Evolutionary conservation across 2,329 filamentous ascomycete genomes (phyloP), one percentile per base, ranked within the genome.

Genomic region (Paecilomyces niveus): DNA sequence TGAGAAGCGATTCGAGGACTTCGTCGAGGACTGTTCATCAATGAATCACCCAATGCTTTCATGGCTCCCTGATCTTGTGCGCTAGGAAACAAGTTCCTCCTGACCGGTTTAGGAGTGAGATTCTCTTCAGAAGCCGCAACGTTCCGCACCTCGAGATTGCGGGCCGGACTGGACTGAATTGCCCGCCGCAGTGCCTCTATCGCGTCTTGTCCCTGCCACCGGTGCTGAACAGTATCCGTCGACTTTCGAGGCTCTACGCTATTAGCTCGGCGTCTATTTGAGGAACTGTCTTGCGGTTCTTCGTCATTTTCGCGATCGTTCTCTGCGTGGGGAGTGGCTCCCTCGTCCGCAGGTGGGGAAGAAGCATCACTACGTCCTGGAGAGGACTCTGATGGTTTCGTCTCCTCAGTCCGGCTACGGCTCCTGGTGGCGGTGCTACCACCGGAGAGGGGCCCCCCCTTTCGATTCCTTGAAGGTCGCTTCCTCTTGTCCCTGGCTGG

Each of bases 161-260:
- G 77, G 24, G 78, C 80, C 13, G 85, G 85, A 63, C 85, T 87
- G 4, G 85, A 87, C 64, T 85, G 83, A 31, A 86, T 82, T 52
- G 82, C 83, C 59, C 81, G 78, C 59, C 76, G 74, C 51, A 83
- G 71, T 8, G 79, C 79, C 55, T 79, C 78, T 49, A 76, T 69
- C 10, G 74, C 72, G 61, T 75, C 68, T 33, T 74, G 66, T 49
- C 75, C 70, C 54, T 73, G 64, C 72, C 72, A 74, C 56, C 68
- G 69, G 54, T 61, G 64, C 54, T 68, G 65, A n/a, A 66, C 64
- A 33, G 62, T 70, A 57, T 70, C 69, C n/a, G 65, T 68, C 54
- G 68, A 74, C 54, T 62, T 70, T 45, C 71, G 70, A 35, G 76
- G 73, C 59, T 82, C 80, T 54, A 79, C 73, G 61, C 79, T 81